Evolutionary conservation across 2,329 filamentous ascomycete genomes (phyloP).

Genomic region (Fusarium palustre): DNA sequence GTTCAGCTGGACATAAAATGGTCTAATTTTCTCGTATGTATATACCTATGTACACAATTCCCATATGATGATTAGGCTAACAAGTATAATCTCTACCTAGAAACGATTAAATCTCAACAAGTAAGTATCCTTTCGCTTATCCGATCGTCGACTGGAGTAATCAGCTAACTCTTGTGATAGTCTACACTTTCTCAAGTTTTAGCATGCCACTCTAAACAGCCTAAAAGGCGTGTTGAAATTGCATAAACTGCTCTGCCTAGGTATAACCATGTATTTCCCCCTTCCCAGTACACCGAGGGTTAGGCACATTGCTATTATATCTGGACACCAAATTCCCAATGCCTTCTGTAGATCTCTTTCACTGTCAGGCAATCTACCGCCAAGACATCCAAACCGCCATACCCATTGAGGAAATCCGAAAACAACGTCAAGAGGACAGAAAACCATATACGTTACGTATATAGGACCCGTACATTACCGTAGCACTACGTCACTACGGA

Average conservation of each 20-base stretch:
- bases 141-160: too few relatives aligned
- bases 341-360: background rate
- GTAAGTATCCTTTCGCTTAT: too few relatives aligned
- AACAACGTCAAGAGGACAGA: background rate
- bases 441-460: background rate
- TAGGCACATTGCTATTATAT: background rate
- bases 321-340: background rate
- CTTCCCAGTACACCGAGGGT: background rate
- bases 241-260: background rate
- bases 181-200: too few relatives aligned
- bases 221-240: background rate
- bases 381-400: background rate
- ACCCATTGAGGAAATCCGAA: background rate
- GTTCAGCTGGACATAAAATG: too few relatives aligned
- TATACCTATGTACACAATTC: too few relatives aligned
- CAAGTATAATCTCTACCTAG: too few relatives aligned
- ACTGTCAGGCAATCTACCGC: background rate
- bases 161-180: too few relatives aligned
- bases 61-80: too few relatives aligned
- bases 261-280: background rate
- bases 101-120: too few relatives aligned
- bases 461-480: background rate
- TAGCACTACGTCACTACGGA: slow-evolving; percentile 5
- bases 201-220: background rate
- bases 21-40: too few relatives aligned